Conservation (phyloP, 2,329 filamentous ascomycete species). For the Cercospora sesami region DNA sequence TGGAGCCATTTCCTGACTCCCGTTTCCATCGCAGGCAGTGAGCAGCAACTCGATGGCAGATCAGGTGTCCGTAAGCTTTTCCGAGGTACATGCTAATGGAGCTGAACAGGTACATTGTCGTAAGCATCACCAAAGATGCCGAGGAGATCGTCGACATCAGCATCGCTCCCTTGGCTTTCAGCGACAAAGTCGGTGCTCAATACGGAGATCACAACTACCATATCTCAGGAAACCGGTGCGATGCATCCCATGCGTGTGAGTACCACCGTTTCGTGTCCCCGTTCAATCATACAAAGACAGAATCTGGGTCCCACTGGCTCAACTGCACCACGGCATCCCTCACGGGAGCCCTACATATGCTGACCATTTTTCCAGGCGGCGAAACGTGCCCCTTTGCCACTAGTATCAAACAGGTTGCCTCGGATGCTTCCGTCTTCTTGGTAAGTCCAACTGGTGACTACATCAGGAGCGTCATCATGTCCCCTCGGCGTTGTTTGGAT, state of each 20-base stretch:
- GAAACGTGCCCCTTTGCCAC: constrained; percentile 14
- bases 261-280: background rate
- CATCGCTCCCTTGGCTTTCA: constrained; percentile 20
- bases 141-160: constrained; percentile 21
- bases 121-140: constrained; percentile 18
- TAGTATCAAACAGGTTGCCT: constrained; percentile 20
- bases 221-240: constrained; percentile 26
- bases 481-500: constrained; percentile 21
- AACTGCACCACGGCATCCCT: background rate
- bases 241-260: constrained; percentile 12
- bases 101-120: constrained; percentile 11
- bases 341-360: background rate
- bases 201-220: constrained; percentile 25
- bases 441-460: constrained; percentile 26
- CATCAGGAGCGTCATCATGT: constrained; percentile 21
- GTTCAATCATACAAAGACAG: background rate
- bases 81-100: background rate
- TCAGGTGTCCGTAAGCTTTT: background rate
- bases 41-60: background rate
- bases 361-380: background rate
- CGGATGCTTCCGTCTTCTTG: constrained; percentile 16
- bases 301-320: background rate
- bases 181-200: constrained; percentile 8
- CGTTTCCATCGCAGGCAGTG: background rate
- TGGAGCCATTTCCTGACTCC: background rate